Conservation (phyloP, 257 asterid species). For the Coffea canephora region DNA sequence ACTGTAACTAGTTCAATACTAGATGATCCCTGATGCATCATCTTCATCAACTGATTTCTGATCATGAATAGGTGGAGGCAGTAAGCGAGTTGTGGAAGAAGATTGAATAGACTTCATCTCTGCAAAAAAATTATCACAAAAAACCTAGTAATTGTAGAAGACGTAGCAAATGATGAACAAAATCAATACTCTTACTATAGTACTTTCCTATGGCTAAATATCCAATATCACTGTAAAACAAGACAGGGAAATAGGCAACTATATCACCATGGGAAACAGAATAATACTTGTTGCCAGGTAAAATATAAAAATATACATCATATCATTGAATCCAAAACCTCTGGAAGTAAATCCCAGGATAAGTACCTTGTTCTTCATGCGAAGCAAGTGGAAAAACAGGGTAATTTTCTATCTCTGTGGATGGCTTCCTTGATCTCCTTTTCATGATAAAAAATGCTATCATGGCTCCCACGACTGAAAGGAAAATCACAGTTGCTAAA, state of each 20-base stretch:
- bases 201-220: background rate
- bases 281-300: background rate
- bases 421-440: constrained; percentile 55
- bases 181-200: background rate
- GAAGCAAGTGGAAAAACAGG: constrained; percentile 70
- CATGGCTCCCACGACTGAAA: constrained; percentile 76
- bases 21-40: constrained; percentile 38
- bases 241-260: background rate
- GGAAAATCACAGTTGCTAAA: constrained; percentile 75
- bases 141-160: background rate
- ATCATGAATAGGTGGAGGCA: constrained; percentile 77
- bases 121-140: constrained; percentile 27
- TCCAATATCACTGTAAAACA: background rate
- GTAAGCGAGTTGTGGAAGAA: constrained; percentile 45
- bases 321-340: background rate
- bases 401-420: constrained; percentile 66
- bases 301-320: background rate
- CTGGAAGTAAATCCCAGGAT: background rate
- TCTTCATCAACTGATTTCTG: constrained; percentile 77
- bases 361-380: constrained; percentile 58
- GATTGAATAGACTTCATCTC: constrained; percentile 60
- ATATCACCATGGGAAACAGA: background rate
- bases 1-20: no score
- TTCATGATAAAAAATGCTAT: constrained; percentile 63
- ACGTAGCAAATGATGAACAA: background rate